Base-by-base conservation (phyloP, 352 stramenopile species). In the Globisporangium alternatum region DNA sequence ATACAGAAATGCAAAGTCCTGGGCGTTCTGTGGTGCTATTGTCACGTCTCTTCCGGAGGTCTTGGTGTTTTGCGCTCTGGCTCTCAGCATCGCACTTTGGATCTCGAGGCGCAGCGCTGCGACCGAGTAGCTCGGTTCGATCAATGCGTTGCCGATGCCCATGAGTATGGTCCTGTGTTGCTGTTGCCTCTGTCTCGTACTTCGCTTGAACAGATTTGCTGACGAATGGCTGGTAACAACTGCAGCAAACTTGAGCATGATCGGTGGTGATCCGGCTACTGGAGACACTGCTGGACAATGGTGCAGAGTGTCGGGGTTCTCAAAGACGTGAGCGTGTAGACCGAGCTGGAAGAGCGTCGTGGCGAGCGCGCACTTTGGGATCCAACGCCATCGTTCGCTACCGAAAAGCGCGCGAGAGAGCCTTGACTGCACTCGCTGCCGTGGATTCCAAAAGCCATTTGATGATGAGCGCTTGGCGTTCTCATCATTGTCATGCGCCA, bases 341-440 rank as follows among this genome's bases (percentile, higher is more conserved):
- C 66, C 70, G 6, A 82, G 31, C 45, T 82, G 76, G 17, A 81
- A 45, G 33, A 81, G 55, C 0, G 77, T 41, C 6, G 62, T 61
- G 6, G 57, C 47, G 22, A 76, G 56, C 0, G 74, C 69, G 12
- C 56, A 9, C n/a, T 43, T 60, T 31, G 69, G 52, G 4, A 61
- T 51, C 8, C 43, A 39, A 57, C 31, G 13, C 17, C 31, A 49
- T 1, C 37, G 61, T 9, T 59, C 41, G 15, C 22, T 28, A n/a
- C 17, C 67, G 48, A 5, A 53, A 22, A 31, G 8, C 43, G 7
- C 77, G 17, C 15, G 19, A 7, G 21, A 59, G 2, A 37, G 41
- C n/a, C 1, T 22, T 2, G 25, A 3, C 51, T 43, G 37, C 9
- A 68, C 15, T 9, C 54, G 55, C 45, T 62, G 25, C 9, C 9